phyloP scores from a whole-genome alignment of 2,329 filamentous ascomycete genomes.

The Xylariaceae sp. region DNA sequence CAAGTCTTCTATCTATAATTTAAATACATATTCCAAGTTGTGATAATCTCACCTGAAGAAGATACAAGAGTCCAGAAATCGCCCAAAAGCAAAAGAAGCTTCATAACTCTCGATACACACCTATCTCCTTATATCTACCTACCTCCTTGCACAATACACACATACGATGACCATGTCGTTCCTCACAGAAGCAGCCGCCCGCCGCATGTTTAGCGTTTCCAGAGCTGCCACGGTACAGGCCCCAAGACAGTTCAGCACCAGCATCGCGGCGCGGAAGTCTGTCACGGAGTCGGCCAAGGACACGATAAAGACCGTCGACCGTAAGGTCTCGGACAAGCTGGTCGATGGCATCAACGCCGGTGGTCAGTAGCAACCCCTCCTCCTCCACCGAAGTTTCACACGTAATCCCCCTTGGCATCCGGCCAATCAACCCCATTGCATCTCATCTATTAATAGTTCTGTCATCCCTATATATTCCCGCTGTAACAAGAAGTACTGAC shows the following conservation, averaged over 20 bases:
- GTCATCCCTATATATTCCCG: too few relatives aligned
- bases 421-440: neutral
- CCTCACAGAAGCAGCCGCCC: conserved; percentile 50
- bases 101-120: neutral
- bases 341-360: conserved; percentile 63
- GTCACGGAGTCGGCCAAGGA: conserved; percentile 61
- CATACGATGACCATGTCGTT: conserved; percentile 58
- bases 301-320: conserved; percentile 60
- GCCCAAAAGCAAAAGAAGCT: neutral
- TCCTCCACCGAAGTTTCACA: too few relatives aligned
- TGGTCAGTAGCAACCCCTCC: conserved; percentile 49
- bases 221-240: conserved; percentile 43
- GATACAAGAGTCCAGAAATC: neutral
- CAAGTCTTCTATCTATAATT: neutral
- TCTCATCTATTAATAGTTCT: too few relatives aligned
- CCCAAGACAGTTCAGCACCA: conserved; percentile 55
- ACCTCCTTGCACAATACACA: conserved; percentile 6
- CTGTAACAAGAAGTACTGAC: neutral
- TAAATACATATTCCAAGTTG: neutral
- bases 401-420: too few relatives aligned
- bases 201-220: conserved; percentile 45
- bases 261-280: conserved; percentile 48
- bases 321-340: conserved; percentile 62
- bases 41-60: neutral
- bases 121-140: neutral